Percentiles rank a stretch among this genome's conserved stretches.
Evolutionary conservation across 495 filamentous ascomycete genomes (phyloP).

Genomic region (Hyaloscypha bicolor): DNA sequence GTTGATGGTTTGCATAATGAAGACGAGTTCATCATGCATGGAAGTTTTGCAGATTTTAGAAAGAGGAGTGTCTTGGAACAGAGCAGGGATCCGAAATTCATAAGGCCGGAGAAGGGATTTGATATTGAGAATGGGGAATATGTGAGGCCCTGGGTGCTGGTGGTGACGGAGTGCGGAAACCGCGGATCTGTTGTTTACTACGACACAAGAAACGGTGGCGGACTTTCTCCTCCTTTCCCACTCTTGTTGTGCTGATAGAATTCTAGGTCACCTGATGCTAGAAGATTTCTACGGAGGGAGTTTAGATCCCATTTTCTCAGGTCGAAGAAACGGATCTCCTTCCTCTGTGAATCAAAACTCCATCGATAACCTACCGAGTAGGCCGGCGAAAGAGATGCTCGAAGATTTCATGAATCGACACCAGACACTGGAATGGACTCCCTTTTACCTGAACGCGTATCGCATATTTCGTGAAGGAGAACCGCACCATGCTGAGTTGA

Average conservation of each 20-base stretch:
- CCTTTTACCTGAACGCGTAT: not conserved
- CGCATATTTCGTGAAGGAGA: constrained; percentile 6
- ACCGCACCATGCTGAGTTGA: not conserved
- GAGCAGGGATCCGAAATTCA: constrained; percentile 17
- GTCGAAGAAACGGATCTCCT: not conserved
- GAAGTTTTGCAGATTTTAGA: constrained; percentile 15
- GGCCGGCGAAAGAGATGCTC: constrained; percentile 2
- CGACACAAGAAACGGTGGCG: constrained; percentile 15
- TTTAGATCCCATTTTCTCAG: not conserved
- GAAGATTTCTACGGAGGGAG: not conserved
- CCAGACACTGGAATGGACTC: constrained; percentile 18
- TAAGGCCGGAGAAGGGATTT: not conserved
- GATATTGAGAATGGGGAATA: constrained; percentile 12
- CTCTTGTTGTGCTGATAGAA: not conserved
- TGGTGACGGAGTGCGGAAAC: constrained; percentile 12
- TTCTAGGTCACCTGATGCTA: constrained; percentile 6
- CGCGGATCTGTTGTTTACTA: constrained; percentile 13
- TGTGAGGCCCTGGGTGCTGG: constrained; percentile 9
- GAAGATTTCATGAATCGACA: constrained; percentile 6
- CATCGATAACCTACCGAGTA: not conserved
- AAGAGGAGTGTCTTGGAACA: not conserved
- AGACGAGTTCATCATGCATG: constrained; percentile 18
- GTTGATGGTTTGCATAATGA: constrained; percentile 6
- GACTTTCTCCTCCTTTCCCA: not conserved
- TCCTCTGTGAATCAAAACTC: constrained; percentile 7